Percentiles rank a stretch among this genome's conserved stretches.
phyloP scores from a whole-genome alignment of 1,284 basidiomycete species.

The Marasmius oreades region DNA sequence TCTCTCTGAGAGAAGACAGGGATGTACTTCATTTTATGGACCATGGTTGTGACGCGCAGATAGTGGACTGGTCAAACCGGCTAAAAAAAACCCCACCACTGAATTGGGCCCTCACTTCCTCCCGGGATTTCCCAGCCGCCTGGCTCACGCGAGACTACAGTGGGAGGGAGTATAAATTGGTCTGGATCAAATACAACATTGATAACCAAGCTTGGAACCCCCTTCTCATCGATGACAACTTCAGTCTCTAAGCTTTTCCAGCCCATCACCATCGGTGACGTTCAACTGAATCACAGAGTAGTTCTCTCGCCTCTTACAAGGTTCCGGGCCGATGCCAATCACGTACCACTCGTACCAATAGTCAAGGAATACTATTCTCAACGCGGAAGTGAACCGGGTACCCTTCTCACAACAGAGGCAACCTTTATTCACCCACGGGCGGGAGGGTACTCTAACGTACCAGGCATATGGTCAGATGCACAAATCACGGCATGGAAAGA shows the following conservation, averaged over 20 bases:
- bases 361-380: conserved; percentile 34
- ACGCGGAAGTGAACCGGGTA: conserved; percentile 29
- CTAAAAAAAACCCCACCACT: no score
- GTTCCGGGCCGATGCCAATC: conserved; percentile 16
- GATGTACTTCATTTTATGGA: no score
- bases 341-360: conserved; percentile 24
- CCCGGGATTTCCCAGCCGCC: no score
- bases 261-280: conserved; percentile 20
- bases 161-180: neutral
- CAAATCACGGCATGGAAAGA: conserved; percentile 39
- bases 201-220: no score
- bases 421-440: conserved; percentile 29
- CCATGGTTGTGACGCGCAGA: no score
- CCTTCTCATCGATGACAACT: neutral
- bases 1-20: no score
- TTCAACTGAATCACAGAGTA: conserved; percentile 23
- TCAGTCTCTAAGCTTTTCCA: conserved; percentile 21
- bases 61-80: no score
- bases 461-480: conserved; percentile 32
- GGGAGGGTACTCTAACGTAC: conserved; percentile 25
- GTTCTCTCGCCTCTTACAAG: conserved; percentile 27
- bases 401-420: conserved; percentile 35
- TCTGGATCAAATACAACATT: neutral
- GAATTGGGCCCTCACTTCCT: no score
- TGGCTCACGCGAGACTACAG: no score